These are phyloP conservation scores for Cubamyces sp. DNA, from an alignment of 768 basidiomycete species.

Conservation along the genomic window DNA sequence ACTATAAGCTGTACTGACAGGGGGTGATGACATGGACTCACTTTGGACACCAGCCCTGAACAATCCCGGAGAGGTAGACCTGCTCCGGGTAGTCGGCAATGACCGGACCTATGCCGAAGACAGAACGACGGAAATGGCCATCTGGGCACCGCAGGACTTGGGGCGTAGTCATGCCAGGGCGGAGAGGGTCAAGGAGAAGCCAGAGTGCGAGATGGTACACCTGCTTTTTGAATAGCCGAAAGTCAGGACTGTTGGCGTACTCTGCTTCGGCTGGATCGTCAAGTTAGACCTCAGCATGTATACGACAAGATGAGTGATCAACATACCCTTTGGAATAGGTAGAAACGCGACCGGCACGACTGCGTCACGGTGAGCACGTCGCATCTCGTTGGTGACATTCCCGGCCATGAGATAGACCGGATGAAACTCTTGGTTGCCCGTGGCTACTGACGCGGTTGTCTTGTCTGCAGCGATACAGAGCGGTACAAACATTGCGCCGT, in stretches of 20 bases:
- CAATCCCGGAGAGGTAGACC: constrained; percentile 34
- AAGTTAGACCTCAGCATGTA: no score
- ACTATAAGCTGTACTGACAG: neutral
- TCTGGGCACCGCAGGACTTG: constrained; percentile 38
- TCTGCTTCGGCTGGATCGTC: neutral
- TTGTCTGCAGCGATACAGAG: constrained; percentile 41
- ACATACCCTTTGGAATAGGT: constrained; percentile 33
- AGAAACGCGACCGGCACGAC: constrained; percentile 29
- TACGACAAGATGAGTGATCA: neutral
- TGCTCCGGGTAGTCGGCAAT: constrained; percentile 47
- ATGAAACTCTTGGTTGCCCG: constrained; percentile 30
- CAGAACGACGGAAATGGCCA: constrained; percentile 37
- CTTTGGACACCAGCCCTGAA: constrained; percentile 37
- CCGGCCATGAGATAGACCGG: constrained; percentile 32
- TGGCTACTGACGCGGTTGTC: constrained; percentile 41
- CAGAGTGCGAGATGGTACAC: constrained; percentile 26
- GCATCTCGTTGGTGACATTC: constrained; percentile 22
- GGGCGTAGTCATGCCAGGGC: constrained; percentile 17
- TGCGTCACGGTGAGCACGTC: constrained; percentile 21
- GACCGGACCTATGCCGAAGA: constrained; percentile 39
- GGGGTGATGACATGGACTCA: constrained; percentile 1
- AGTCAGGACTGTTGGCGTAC: neutral
- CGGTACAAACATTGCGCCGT: neutral
- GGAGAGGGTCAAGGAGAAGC: constrained; percentile 15
- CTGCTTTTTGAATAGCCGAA: constrained; percentile 24